A percentile compares a stretch with the other conserved stretches of the same genome.
Evolutionary conservation across 805 yeast genomes (phyloP).

Genomic region (Pichia heedii): DNA sequence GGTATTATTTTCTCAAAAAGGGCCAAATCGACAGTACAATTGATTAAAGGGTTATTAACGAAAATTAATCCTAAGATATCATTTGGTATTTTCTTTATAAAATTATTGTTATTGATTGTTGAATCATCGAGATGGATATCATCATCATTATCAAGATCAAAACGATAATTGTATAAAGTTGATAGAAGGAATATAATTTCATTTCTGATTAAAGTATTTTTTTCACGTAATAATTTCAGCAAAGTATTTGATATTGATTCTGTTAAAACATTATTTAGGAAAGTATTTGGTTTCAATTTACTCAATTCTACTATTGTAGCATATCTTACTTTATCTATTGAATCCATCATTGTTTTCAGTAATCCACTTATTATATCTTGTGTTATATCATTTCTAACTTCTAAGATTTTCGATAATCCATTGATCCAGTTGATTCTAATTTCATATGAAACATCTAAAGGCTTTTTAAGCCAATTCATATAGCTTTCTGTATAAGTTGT

Average conservation of each 20-base stretch:
- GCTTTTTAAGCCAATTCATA: slow-evolving; percentile 65
- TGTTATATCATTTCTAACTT: slow-evolving; percentile 35
- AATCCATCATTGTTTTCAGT: slow-evolving; percentile 61
- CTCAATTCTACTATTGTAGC: slow-evolving; percentile 47
- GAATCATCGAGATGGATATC: slow-evolving; percentile 22
- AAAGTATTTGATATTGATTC: slow-evolving; percentile 43
- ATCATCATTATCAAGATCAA: neutral
- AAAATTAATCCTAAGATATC: slow-evolving; percentile 57
- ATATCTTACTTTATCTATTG: slow-evolving; percentile 64
- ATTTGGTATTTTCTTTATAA: slow-evolving; percentile 51
- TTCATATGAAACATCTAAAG: slow-evolving; percentile 53
- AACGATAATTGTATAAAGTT: slow-evolving; percentile 41
- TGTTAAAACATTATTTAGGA: slow-evolving; percentile 41
- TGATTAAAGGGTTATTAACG: slow-evolving; percentile 62
- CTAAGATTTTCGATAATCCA: slow-evolving; percentile 41
- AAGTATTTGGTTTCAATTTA: slow-evolving; percentile 35
- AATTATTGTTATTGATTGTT: too few relatives aligned
- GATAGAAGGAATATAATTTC: slow-evolving; percentile 48
- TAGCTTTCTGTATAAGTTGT: slow-evolving; percentile 51
- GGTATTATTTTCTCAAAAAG: slow-evolving; percentile 58
- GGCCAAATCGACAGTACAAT: slow-evolving; percentile 51
- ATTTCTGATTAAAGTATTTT: slow-evolving; percentile 53
- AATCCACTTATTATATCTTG: slow-evolving; percentile 49
- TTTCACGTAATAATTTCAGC: slow-evolving; percentile 63
- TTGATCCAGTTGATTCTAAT: slow-evolving; percentile 69